Conservation (phyloP, 768 basidiomycete genomes). For the Mrakia frigida region DNA sequence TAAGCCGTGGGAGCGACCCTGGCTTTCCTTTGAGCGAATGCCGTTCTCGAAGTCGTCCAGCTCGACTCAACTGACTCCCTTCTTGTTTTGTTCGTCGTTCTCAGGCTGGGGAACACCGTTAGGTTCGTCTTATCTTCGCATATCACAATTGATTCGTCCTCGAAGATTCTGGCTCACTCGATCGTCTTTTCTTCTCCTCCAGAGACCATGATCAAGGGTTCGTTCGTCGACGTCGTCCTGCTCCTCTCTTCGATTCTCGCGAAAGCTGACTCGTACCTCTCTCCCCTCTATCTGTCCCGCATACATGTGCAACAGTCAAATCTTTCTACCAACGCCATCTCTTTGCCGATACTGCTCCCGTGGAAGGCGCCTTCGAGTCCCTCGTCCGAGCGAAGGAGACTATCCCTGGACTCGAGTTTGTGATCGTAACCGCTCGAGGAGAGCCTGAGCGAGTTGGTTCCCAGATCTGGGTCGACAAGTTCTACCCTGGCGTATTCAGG, state of each 20-base stretch:
- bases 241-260: neutral
- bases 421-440: slow-evolving; percentile 26
- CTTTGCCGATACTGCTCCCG: slow-evolving; percentile 15
- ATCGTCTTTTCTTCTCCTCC: neutral
- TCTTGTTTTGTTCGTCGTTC: neutral
- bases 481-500: slow-evolving; percentile 23
- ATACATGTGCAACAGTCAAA: neutral
- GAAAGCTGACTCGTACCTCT: neutral
- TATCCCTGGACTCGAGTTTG: slow-evolving; percentile 8
- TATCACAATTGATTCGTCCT: too few species aligned
- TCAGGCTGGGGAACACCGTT: slow-evolving; percentile 19
- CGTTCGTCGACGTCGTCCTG: neutral
- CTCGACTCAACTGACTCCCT: too few species aligned
- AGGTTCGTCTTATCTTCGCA: too few species aligned
- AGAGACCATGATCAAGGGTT: slow-evolving; percentile 11
- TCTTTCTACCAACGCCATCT: slow-evolving; percentile 1
- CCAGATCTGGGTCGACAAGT: slow-evolving; percentile 16
- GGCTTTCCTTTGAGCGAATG: too few species aligned
- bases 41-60: too few species aligned
- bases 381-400: slow-evolving; percentile 4
- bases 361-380: slow-evolving; percentile 12
- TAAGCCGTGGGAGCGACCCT: too few species aligned
- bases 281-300: neutral
- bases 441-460: slow-evolving; percentile 13
- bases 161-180: neutral